A percentile compares a stretch with the other conserved stretches of the same genome.
Evolutionary conservation across 1,284 basidiomycete genomes (phyloP).

Genomic region (Malassezia brasiliensis): DNA sequence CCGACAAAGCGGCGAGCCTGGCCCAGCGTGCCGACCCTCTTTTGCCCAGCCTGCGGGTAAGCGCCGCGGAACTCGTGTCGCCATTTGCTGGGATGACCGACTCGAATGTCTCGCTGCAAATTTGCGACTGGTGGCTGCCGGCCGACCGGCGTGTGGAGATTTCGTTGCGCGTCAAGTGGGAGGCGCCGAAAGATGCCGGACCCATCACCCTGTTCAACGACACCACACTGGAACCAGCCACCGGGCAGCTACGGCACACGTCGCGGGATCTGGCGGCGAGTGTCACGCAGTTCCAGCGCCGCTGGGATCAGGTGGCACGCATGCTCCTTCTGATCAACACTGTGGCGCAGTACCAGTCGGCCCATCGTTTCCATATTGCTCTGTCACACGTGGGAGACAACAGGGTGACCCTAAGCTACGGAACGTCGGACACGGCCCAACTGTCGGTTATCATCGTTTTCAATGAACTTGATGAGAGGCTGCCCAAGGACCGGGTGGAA

Average conservation of each 20-base stretch:
- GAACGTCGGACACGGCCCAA: background rate
- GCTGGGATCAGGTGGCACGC: slow-evolving; percentile 8
- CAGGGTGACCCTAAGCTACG: slow-evolving; percentile 1
- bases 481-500: too few relatives aligned
- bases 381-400: background rate
- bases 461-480: background rate
- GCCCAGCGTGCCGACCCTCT: slow-evolving; percentile 1
- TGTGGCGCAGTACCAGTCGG: background rate
- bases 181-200: background rate
- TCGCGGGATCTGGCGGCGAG: background rate
- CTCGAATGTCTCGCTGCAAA: slow-evolving; percentile 9
- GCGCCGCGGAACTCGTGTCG: slow-evolving; percentile 1
- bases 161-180: background rate
- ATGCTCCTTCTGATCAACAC: slow-evolving; percentile 9
- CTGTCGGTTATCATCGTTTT: background rate
- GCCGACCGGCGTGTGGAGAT: slow-evolving; percentile 7
- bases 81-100: background rate
- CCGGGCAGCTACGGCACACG: background rate
- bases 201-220: background rate
- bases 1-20: background rate
- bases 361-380: background rate
- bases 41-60: slow-evolving; percentile 9
- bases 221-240: background rate
- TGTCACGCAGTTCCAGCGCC: background rate
- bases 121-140: slow-evolving; percentile 14